Percentiles rank a stretch among this genome's conserved stretches.
Conservation (phyloP, 1,139 yeast species). For the Eremothecium coryli region DNA sequence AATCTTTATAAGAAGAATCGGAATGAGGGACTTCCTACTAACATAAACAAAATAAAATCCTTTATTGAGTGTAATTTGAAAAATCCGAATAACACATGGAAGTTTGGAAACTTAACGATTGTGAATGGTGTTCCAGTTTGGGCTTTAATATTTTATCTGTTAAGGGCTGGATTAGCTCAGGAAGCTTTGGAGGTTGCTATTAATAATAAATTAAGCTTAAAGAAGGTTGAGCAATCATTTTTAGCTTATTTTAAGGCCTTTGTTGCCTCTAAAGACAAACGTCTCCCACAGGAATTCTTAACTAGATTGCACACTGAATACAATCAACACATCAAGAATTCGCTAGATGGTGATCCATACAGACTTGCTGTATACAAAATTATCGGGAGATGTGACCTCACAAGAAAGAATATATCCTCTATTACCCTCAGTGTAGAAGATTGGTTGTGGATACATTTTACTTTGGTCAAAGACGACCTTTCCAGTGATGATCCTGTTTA, state of each 20-base stretch:
- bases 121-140: constrained; percentile 84
- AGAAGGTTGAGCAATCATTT: constrained; percentile 77
- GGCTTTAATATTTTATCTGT: constrained; percentile 78
- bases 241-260: constrained; percentile 70
- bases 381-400: constrained; percentile 75
- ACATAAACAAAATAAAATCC: constrained; percentile 59
- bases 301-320: constrained; percentile 73
- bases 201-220: constrained; percentile 51
- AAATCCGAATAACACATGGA: constrained; percentile 41
- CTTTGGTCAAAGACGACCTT: constrained; percentile 54
- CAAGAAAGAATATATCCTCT: constrained; percentile 63
- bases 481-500: constrained; percentile 42
- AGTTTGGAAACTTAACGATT: constrained; percentile 42
- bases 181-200: constrained; percentile 63
- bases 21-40: constrained; percentile 60
- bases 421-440: constrained; percentile 83
- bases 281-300: constrained; percentile 56
- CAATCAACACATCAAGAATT: constrained; percentile 71
- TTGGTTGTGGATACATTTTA: constrained; percentile 93
- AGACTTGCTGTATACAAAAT: constrained; percentile 85
- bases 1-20: constrained; percentile 57
- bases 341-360: constrained; percentile 73
- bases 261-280: constrained; percentile 45
- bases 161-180: constrained; percentile 70
- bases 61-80: constrained; percentile 47